These are phyloP conservation scores for Erucastrum elatum DNA, from an alignment of 345 rosid species.

Conservation along the genomic window DNA sequence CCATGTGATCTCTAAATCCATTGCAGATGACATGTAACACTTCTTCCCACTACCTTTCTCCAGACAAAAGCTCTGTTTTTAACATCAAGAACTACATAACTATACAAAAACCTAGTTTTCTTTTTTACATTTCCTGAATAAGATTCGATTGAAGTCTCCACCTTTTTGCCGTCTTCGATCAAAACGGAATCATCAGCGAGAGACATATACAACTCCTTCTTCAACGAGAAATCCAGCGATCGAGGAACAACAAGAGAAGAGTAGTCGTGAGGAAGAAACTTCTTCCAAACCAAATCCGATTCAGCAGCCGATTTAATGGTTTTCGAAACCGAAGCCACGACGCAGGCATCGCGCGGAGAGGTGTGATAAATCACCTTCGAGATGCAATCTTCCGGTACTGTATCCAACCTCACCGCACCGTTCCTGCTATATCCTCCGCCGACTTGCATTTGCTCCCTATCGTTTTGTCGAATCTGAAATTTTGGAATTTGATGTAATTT, in stretches of 20 bases:
- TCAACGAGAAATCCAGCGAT: conserved; percentile 34
- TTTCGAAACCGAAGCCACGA: conserved; percentile 48
- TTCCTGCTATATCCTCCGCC: background rate
- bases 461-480: background rate
- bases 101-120: too few relatives aligned
- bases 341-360: conserved; percentile 50
- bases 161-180: conserved; percentile 53
- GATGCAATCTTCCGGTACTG: conserved; percentile 53
- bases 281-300: conserved; percentile 50
- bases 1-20: conserved; percentile 54
- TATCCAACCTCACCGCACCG: conserved; percentile 17
- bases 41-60: conserved; percentile 58
- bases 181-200: conserved; percentile 46
- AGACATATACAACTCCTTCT: conserved; percentile 50
- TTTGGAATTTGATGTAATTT: conserved; percentile 17
- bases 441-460: conserved; percentile 25
- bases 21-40: conserved; percentile 59
- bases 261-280: conserved; percentile 55
- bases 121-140: too few relatives aligned
- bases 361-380: conserved; percentile 52
- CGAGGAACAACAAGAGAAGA: conserved; percentile 27
- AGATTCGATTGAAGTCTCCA: too few relatives aligned
- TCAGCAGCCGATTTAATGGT: conserved; percentile 46
- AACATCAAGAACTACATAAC: background rate
- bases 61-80: conserved; percentile 51